These are phyloP conservation scores for Boletus albobrunnescens DNA, from an alignment of 1,284 basidiomycete genomes.

Conservation along the genomic window DNA sequence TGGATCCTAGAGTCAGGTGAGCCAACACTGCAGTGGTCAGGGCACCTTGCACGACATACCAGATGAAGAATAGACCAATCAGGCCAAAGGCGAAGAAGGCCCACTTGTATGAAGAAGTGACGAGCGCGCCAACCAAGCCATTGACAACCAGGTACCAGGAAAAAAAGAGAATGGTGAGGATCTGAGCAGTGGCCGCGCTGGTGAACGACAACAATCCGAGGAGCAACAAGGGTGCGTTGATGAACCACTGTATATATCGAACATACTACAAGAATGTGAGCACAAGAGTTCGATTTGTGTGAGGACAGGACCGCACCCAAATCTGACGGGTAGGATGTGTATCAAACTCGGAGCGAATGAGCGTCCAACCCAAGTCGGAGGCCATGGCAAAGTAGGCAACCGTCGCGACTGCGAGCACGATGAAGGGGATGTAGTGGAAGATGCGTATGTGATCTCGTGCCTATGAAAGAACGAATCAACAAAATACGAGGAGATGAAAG, in stretches of 20 bases:
- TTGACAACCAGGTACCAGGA: slow-evolving; percentile 47
- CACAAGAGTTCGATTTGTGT: no score
- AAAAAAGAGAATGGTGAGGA: slow-evolving; percentile 54
- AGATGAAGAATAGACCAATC: slow-evolving; percentile 45
- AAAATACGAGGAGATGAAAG: neutral
- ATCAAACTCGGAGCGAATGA: slow-evolving; percentile 42
- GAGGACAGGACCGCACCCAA: slow-evolving; percentile 39
- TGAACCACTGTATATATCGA: slow-evolving; percentile 56
- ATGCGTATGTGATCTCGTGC: slow-evolving; percentile 41
- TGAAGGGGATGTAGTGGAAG: slow-evolving; percentile 46
- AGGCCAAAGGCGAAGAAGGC: slow-evolving; percentile 44
- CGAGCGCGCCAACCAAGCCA: slow-evolving; percentile 50
- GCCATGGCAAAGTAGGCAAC: slow-evolving; percentile 57
- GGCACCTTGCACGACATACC: slow-evolving; percentile 29
- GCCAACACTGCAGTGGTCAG: no score
- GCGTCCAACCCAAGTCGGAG: slow-evolving; percentile 54
- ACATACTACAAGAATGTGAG: slow-evolving; percentile 34
- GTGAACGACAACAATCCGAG: slow-evolving; percentile 50
- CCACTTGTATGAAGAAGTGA: slow-evolving; percentile 48
- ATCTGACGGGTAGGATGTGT: slow-evolving; percentile 44
- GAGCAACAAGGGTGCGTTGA: slow-evolving; percentile 55
- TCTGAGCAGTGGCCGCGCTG: slow-evolving; percentile 48
- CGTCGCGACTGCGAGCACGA: slow-evolving; percentile 43
- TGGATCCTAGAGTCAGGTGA: slow-evolving; percentile 20
- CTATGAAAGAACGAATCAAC: slow-evolving; percentile 16